phyloP scores from a whole-genome alignment of 352 stramenopile genomes.

The Phytopythium montanum region DNA sequence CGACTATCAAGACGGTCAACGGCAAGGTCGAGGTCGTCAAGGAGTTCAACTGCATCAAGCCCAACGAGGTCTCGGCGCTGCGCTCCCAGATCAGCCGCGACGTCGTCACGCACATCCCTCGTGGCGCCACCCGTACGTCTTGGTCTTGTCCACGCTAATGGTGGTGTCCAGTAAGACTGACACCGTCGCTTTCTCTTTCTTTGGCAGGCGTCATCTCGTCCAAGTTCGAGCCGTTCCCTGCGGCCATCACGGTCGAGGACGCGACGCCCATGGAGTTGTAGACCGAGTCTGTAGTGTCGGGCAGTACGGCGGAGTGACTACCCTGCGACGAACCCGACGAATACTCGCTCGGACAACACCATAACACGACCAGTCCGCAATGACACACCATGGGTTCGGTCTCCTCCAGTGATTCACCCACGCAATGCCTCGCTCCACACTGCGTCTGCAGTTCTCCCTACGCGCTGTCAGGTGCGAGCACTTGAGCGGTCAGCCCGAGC shows the following conservation, averaged over 20 bases:
- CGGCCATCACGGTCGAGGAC: slow-evolving; percentile 63
- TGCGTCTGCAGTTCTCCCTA: neutral
- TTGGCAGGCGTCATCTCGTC: slow-evolving; percentile 65
- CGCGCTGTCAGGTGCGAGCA: slow-evolving; percentile 20
- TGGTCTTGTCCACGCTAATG: neutral
- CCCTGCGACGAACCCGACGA: neutral
- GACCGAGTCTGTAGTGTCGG: slow-evolving; percentile 16
- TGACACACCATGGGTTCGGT: neutral
- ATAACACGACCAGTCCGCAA: neutral
- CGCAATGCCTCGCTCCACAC: neutral
- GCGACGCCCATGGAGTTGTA: slow-evolving; percentile 79
- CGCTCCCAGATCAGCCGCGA: slow-evolving; percentile 84
- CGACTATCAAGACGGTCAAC: slow-evolving; percentile 91
- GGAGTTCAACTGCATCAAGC: slow-evolving; percentile 91
- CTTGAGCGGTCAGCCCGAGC: slow-evolving; percentile 82
- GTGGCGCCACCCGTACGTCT: slow-evolving; percentile 73
- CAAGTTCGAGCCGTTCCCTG: slow-evolving; percentile 68
- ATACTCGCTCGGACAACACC: neutral
- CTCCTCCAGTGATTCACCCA: neutral
- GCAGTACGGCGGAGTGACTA: neutral
- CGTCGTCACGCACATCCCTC: slow-evolving; percentile 79
- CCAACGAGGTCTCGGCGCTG: slow-evolving; percentile 90
- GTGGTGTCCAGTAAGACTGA: neutral
- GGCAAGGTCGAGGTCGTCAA: slow-evolving; percentile 83
- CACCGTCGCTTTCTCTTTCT: neutral